phyloP scores from a whole-genome alignment of 2,329 filamentous ascomycete genomes.

The Aureobasidium melanogenum region DNA sequence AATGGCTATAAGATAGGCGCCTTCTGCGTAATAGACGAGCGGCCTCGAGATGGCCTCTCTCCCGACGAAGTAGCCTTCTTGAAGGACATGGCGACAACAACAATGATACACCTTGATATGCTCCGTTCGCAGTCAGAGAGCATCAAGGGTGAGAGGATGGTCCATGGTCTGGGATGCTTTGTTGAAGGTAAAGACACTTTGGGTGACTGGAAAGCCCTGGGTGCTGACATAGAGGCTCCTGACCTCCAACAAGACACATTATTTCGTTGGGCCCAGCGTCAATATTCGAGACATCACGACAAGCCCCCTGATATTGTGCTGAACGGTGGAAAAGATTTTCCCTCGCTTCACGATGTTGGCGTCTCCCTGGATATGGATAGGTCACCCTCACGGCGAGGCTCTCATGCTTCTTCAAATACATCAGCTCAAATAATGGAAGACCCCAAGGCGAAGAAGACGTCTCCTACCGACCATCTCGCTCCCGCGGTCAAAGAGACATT shows the following conservation, averaged over 20 bases:
- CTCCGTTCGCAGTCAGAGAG: constrained; percentile 26
- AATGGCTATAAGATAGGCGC: constrained; percentile 27
- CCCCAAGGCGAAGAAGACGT: constrained; percentile 11
- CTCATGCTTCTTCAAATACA: background rate
- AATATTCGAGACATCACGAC: background rate
- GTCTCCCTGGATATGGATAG: background rate
- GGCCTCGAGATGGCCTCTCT: constrained; percentile 17
- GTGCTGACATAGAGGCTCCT: background rate
- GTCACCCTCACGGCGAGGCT: background rate
- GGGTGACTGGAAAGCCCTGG: background rate
- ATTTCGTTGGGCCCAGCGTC: background rate
- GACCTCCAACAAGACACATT: background rate
- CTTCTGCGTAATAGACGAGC: constrained; percentile 23
- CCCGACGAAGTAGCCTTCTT: constrained; percentile 19
- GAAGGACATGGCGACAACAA: constrained; percentile 20
- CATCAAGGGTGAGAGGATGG: constrained; percentile 16
- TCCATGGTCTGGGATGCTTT: constrained; percentile 17
- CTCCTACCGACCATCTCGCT: constrained; percentile 15
- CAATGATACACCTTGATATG: constrained; percentile 28
- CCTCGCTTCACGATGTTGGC: background rate
- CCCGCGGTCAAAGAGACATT: constrained; percentile 23
- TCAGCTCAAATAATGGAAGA: background rate
- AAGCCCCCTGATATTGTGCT: background rate
- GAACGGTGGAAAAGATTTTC: background rate
- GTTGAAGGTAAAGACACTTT: constrained; percentile 16